Conservation (phyloP, 495 filamentous ascomycete genomes). For the Penicillium subrubescens region DNA sequence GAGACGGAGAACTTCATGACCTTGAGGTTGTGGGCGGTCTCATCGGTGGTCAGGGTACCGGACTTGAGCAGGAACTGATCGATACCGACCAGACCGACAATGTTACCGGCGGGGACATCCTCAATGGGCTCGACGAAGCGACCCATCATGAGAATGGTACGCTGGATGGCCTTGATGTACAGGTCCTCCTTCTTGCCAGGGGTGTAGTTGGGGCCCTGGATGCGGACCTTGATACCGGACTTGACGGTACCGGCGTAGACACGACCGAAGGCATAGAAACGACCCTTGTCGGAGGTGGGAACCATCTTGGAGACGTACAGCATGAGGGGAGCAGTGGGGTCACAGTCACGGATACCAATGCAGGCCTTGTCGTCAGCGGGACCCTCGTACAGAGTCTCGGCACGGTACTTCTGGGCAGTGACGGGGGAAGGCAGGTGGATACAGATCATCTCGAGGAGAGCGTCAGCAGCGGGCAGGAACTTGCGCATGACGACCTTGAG, state of each 20-base stretch:
- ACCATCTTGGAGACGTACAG: conserved; percentile 99
- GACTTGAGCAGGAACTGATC: conserved; percentile 99
- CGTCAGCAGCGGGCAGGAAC: conserved; percentile 96
- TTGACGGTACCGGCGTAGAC: conserved; percentile 97
- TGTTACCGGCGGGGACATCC: conserved; percentile 98
- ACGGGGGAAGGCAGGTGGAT: conserved; percentile 96
- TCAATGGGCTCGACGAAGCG: conserved; percentile 99
- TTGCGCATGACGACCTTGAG: conserved; percentile 98
- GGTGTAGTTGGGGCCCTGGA: conserved; percentile 98
- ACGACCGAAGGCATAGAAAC: conserved; percentile 99
- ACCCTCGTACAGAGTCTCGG: conserved; percentile 98
- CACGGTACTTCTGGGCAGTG: conserved; percentile 97
- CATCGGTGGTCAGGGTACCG: conserved; percentile 95
- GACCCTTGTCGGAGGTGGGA: conserved; percentile 98
- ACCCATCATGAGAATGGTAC: conserved; percentile 99
- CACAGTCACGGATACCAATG: conserved; percentile 96
- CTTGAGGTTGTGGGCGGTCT: conserved; percentile 99
- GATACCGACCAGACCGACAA: conserved; percentile 97
- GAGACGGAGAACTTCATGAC: conserved; percentile 99
- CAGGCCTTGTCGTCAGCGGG: conserved; percentile 86
- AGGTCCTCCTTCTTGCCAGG: conserved; percentile 98
- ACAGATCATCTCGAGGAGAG: conserved; percentile 99
- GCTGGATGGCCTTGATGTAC: conserved; percentile 99
- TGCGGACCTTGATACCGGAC: conserved; percentile 99
- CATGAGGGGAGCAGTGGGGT: conserved; percentile 98